Base-by-base conservation (phyloP, 2,329 filamentous ascomycete genomes). In the Daldinia sp. region DNA sequence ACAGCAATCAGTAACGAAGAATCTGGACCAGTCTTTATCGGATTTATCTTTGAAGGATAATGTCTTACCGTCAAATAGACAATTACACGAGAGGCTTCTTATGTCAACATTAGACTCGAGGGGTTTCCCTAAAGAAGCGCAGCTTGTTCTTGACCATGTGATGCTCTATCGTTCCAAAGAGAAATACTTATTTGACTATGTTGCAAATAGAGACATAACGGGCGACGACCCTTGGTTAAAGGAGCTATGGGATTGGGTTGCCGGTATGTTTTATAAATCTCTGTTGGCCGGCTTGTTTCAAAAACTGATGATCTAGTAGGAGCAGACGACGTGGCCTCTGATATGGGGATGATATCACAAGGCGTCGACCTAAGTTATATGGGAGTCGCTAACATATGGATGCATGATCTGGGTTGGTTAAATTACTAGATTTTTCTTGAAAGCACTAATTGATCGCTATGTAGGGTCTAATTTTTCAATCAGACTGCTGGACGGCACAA, bases 191-290 rank as follows among this genome's bases (percentile, higher is more conserved):
- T 90, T 91, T 68, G 83, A 94, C 74, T 89, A 88, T 65, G 79
- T 81, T 15, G 86, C 82, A 54, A 96, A 96, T 74, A 86, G 87
- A 68, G 80, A 85, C 5, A 86, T 94, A n/a, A 85, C 92, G 1
- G 82, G 85, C 5, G 91, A 93, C 67, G 90, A 94, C 74, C 88
- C 87, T 33, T 93, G 92, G 88, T 82, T 95, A n/a, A 86, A 89
- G 64, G 90, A 92, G 63, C 82, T 92, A n/a, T 97, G 93, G 93
- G 87, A 89, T 53, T 93, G 92, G 85, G 84, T 94, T 54, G 85
- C 87, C 65, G 88, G 91, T 89, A 75, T 76, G 82, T 84, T 12
- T 23, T 71, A 3, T n/a, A 12, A 18, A 18, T 54, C 44, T 33
- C 60, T 15, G 4, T n/a, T 46, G 4, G 23, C 46, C 6, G 18